phyloP scores from a whole-genome alignment of 306 rosid genomes.

The Cucumis hystrix region DNA sequence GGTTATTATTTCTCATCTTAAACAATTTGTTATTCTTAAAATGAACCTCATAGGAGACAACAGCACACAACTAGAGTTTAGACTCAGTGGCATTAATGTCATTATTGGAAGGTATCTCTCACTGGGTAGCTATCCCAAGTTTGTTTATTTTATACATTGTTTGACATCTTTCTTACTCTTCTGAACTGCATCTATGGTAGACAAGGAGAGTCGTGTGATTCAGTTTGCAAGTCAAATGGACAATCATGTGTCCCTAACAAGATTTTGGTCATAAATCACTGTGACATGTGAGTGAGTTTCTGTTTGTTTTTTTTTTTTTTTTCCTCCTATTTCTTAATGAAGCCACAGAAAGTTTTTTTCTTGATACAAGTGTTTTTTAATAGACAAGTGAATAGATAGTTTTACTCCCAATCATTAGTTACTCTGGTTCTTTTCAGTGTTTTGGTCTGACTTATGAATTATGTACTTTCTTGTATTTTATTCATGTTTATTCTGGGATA shows the following conservation, averaged over 20 bases:
- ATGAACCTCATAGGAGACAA: constrained; percentile 22
- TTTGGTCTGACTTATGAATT: background rate
- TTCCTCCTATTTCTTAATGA: background rate
- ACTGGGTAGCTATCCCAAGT: background rate
- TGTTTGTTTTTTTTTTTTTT: background rate
- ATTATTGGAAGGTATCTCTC: constrained; percentile 67
- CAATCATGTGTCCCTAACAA: constrained; percentile 82
- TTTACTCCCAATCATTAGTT: background rate
- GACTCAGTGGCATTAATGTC: constrained; percentile 66
- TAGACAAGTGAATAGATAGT: background rate
- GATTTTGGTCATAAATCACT: constrained; percentile 67
- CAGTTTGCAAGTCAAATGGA: constrained; percentile 78
- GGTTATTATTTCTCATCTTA: background rate
- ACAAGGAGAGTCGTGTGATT: constrained; percentile 78
- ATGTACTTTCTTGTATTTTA: background rate
- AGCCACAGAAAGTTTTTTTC: background rate
- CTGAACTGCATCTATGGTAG: constrained; percentile 36
- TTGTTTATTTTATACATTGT: background rate
- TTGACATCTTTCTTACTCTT: constrained; percentile 12
- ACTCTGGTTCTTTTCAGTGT: background rate
- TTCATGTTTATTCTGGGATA: constrained; percentile 17
- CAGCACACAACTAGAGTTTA: constrained; percentile 43
- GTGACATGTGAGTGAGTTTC: constrained; percentile 61
- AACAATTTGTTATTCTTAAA: background rate
- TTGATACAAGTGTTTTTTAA: background rate